Conservation (phyloP, 371 early-diverging fungal species). For the Neoconidiobolus thromboides region DNA sequence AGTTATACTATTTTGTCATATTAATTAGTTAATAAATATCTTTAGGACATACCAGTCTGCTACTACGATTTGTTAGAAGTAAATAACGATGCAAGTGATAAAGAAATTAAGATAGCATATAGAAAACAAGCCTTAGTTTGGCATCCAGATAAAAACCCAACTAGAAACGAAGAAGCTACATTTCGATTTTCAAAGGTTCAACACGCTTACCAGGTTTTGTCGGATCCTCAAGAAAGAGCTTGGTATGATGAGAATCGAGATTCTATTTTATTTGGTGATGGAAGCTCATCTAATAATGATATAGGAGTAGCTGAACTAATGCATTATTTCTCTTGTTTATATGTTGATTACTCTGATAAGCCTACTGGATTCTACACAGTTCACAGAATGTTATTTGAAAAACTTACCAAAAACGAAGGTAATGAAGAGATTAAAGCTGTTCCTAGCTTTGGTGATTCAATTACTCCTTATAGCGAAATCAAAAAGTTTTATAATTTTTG, state of each 20-base stretch:
- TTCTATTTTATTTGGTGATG: slow-evolving; percentile 45
- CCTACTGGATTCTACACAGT: slow-evolving; percentile 68
- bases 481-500: slow-evolving; percentile 53
- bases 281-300: slow-evolving; percentile 11
- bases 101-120: slow-evolving; percentile 23
- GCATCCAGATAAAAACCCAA: slow-evolving; percentile 74
- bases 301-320: slow-evolving; percentile 9
- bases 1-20: no score
- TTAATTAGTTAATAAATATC: no score
- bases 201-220: slow-evolving; percentile 75
- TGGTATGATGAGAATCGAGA: slow-evolving; percentile 82
- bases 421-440: not conserved
- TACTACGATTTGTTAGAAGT: not conserved
- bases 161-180: slow-evolving; percentile 65
- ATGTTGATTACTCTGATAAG: slow-evolving; percentile 35
- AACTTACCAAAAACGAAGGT: slow-evolving; percentile 27
- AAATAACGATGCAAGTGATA: slow-evolving; percentile 13
- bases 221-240: slow-evolving; percentile 73
- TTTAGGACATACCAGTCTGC: no score
- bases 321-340: slow-evolving; percentile 16
- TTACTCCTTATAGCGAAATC: slow-evolving; percentile 2
- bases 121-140: slow-evolving; percentile 21
- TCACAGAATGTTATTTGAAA: slow-evolving; percentile 69
- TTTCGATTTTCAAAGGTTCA: slow-evolving; percentile 67
- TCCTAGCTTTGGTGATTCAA: not conserved